A percentile compares a stretch with the other conserved stretches of the same genome.
Evolutionary conservation across 257 asterid genomes (phyloP).

Genomic region (Solanum arcanum): DNA sequence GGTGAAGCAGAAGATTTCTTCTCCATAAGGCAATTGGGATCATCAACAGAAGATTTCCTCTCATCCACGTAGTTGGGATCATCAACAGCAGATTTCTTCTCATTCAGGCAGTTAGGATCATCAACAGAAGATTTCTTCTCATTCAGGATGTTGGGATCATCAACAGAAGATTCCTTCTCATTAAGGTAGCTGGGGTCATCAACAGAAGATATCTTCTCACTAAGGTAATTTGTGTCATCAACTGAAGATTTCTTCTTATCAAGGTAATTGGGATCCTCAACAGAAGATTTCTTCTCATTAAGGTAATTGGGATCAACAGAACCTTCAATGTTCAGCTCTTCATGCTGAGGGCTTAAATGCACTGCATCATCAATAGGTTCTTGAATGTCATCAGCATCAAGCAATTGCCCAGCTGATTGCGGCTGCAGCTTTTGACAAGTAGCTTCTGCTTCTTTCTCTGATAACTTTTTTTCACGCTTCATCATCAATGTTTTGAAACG

Average conservation of each 20-base stretch:
- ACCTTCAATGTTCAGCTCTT: conserved; percentile 16
- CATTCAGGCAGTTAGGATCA: neutral
- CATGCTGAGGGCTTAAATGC: conserved; percentile 2
- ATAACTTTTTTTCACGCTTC: conserved; percentile 44
- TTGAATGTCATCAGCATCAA: neutral
- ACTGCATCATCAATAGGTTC: neutral
- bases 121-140: neutral
- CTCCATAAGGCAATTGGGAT: conserved; percentile 1
- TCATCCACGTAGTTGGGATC: neutral
- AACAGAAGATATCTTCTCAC: neutral
- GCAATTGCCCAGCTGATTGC: conserved; percentile 14
- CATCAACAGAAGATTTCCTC: conserved; percentile 4
- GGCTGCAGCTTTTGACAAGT: conserved; percentile 14
- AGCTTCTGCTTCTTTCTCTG: conserved; percentile 40
- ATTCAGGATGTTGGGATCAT: neutral
- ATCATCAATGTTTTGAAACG: conserved; percentile 49
- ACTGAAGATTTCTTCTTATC: neutral
- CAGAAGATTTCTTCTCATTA: neutral
- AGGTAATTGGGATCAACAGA: conserved; percentile 1
- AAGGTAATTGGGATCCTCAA: conserved; percentile 3
- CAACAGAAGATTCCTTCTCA: neutral
- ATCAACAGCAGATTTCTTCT: neutral
- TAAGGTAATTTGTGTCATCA: neutral
- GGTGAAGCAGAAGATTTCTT: conserved; percentile 20
- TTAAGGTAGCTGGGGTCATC: neutral